phyloP scores from a whole-genome alignment of 192 early-diverging fungal genomes.

The Backusella luteola region DNA sequence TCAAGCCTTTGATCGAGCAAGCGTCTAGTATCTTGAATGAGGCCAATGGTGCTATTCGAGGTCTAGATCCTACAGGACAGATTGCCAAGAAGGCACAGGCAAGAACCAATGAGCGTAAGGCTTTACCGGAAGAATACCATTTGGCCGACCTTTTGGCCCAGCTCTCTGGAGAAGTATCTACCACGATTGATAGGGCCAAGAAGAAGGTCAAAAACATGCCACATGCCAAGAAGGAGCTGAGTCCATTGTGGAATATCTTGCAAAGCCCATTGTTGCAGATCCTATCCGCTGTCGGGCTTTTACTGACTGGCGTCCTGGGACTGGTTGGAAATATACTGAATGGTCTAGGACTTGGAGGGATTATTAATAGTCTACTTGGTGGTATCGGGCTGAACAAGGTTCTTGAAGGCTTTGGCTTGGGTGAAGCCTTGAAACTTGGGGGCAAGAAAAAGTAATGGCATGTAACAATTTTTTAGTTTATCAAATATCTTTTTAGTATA shows the following conservation, averaged over 20 bases:
- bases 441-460: constrained; percentile 6
- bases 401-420: constrained; percentile 17
- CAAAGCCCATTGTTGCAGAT: constrained; percentile 28
- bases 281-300: constrained; percentile 21
- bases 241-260: constrained; percentile 19
- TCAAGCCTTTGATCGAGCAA: constrained; percentile 24
- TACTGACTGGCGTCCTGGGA: constrained; percentile 22
- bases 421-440: constrained; percentile 11
- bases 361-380: constrained; percentile 22
- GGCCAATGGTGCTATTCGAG: constrained; percentile 27
- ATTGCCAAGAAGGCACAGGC: constrained; percentile 22
- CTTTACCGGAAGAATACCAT: constrained; percentile 14
- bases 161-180: constrained; percentile 22
- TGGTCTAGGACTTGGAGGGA: constrained; percentile 20
- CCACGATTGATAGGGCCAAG: constrained; percentile 26
- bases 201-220: constrained; percentile 24
- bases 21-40: constrained; percentile 19
- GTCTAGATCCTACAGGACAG: constrained; percentile 15
- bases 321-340: constrained; percentile 22
- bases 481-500: neutral
- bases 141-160: constrained; percentile 17
- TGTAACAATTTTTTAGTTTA: no score
- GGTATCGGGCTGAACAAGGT: constrained; percentile 26
- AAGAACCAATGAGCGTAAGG: constrained; percentile 15
- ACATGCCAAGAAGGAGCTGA: constrained; percentile 13